Evolutionary conservation across 257 asterid genomes (phyloP).

Genomic region (Paulownia fortunei): DNA sequence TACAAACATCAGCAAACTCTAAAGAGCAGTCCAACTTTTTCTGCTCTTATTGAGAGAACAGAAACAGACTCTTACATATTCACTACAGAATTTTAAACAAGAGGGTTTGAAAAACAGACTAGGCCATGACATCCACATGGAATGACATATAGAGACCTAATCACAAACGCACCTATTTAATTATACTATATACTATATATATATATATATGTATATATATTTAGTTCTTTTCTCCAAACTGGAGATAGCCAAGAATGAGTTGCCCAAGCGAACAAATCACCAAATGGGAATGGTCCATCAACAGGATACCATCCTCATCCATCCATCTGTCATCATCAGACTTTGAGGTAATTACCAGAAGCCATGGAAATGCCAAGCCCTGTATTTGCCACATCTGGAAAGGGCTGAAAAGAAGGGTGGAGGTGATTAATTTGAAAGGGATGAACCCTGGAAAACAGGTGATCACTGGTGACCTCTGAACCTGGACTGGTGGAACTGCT

Average conservation of each 20-base stretch:
- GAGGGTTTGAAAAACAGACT: background rate
- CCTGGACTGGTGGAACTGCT: constrained; percentile 44
- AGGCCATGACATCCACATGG: background rate
- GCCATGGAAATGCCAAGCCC: constrained; percentile 47
- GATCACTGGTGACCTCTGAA: constrained; percentile 38
- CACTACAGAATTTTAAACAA: background rate
- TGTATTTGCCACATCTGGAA: constrained; percentile 44
- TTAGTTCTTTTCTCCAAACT: background rate
- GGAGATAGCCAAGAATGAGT: constrained; percentile 81
- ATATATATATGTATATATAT: background rate
- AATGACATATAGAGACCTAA: background rate
- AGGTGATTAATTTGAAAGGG: constrained; percentile 45
- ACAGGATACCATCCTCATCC: constrained; percentile 32
- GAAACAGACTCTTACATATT: background rate
- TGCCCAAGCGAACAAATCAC: constrained; percentile 50
- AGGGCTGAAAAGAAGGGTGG: constrained; percentile 37
- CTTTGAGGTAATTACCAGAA: constrained; percentile 55
- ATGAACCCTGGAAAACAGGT: constrained; percentile 30
- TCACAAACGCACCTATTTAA: background rate
- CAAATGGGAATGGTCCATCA: constrained; percentile 34
- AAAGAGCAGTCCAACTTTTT: background rate
- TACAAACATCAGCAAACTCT: background rate
- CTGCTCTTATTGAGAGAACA: background rate
- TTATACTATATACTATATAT: background rate
- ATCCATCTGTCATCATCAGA: constrained; percentile 29